These are phyloP conservation scores for Boletus rubescentipes DNA, from an alignment of 768 basidiomycete species.

Conservation along the genomic window DNA sequence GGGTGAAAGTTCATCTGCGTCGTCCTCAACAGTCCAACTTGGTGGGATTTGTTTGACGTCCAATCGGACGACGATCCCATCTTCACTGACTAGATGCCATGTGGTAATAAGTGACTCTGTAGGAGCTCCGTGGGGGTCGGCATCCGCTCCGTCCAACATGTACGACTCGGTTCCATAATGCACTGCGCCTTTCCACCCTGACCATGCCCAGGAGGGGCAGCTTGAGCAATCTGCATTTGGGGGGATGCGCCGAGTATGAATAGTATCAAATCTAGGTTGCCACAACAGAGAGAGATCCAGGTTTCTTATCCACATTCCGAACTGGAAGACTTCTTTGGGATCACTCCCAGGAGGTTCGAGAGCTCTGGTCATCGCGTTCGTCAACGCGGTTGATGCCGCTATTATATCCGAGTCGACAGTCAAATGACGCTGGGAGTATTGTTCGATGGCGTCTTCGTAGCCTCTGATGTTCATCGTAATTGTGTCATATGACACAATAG, in stretches of 20 bases:
- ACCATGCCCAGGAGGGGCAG: constrained; percentile 29
- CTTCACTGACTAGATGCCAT: constrained; percentile 19
- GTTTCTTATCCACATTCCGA: constrained; percentile 2
- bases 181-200: constrained; percentile 25
- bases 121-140: constrained; percentile 2
- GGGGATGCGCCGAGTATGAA: constrained; percentile 8
- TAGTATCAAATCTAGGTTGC: constrained; percentile 18
- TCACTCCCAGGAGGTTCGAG: background rate
- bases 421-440: constrained; percentile 14
- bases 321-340: background rate
- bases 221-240: background rate
- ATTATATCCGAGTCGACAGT: constrained; percentile 18
- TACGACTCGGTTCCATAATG: constrained; percentile 4
- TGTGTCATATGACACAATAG: background rate
- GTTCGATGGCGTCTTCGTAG: constrained; percentile 8
- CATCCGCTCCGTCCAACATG: background rate
- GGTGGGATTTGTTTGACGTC: constrained; percentile 8
- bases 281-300: constrained; percentile 20
- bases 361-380: constrained; percentile 1
- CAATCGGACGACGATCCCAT: constrained; percentile 5
- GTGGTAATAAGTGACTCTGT: constrained; percentile 16
- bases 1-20: background rate
- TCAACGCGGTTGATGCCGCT: constrained; percentile 4
- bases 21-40: background rate
- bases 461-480: background rate